A percentile compares a stretch with the other conserved stretches of the same genome.
Evolutionary conservation across 2,329 filamentous ascomycete genomes (phyloP).

Genomic region (Colletotrichum brevisporum): DNA sequence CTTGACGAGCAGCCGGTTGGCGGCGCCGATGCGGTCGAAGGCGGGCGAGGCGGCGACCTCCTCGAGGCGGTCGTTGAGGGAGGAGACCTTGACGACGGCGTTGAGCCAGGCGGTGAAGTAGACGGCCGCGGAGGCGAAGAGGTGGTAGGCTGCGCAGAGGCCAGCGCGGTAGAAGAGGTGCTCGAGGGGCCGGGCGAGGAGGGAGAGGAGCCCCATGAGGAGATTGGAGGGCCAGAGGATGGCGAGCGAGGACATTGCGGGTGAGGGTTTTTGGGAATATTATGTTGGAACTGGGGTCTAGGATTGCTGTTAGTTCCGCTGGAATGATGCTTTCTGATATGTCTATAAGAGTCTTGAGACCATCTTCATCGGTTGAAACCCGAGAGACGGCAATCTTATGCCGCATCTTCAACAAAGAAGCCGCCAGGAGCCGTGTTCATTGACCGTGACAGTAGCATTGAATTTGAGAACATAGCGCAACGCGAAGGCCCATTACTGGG

Average conservation of each 20-base stretch:
- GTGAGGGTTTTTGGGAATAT: background rate
- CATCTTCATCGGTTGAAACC: no score
- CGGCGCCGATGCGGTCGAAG: background rate
- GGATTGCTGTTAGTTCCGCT: background rate
- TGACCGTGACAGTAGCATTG: no score
- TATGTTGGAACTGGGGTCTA: background rate
- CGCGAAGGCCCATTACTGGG: no score
- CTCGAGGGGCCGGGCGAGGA: slow-evolving; percentile 8
- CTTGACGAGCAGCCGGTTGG: slow-evolving; percentile 21
- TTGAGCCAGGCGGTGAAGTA: slow-evolving; percentile 24
- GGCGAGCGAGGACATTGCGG: background rate
- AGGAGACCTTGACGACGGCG: background rate
- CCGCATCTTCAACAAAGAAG: no score
- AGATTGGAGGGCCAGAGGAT: background rate
- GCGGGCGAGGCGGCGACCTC: background rate
- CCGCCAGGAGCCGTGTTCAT: no score
- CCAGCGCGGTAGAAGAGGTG: slow-evolving; percentile 25
- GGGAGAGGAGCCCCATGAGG: background rate
- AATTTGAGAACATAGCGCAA: no score
- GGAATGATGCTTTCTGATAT: no score
- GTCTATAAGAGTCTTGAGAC: no score
- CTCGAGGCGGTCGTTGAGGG: background rate
- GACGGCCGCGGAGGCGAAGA: slow-evolving; percentile 16
- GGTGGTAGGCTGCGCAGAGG: slow-evolving; percentile 20
- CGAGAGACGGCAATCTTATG: no score